Base-by-base conservation (phyloP, 352 stramenopile genomes). In the Peronospora belbahrii region DNA sequence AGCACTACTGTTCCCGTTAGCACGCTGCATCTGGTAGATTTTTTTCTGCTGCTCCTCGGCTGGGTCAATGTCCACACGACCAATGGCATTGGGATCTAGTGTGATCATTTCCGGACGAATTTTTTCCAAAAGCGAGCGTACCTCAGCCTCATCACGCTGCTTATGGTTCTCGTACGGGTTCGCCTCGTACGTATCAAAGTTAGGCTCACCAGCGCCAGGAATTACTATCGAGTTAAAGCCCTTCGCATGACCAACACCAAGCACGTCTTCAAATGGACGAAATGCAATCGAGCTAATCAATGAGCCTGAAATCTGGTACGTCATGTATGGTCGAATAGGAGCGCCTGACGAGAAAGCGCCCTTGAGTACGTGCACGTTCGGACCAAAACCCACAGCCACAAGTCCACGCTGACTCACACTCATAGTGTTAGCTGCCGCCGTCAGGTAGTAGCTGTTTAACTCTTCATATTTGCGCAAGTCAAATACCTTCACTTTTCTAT, bases 101-200 rank as follows among this genome's bases (percentile, higher is more conserved):
- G 84, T 87, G 67, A 99, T 99, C 90, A 98, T 99, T 62, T 99
- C 94, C 6, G 94, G 93, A 56, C 79, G 78, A 22, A 99, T 70
- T 73, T 99, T 99, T 63, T 99, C 96, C 43, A 99, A 66, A 43
- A 99, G 65, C 19, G 86, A 87, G 23, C 95, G 84, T 25, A 99
- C 95, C 62, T 98, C 95, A 3, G 76, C 82, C 75, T 99, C 95
- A 33, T 94, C 82, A 56, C 95, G 79, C 70, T 98, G 95, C 67
- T 98, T 98, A 37, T 70, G 82, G 59, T 95, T 97, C 62, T 97
- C 76, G 72, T 92, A 98, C 52, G 97, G 97, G 67, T 99, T 98
- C 27, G 95, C 94, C 56, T 98, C 96, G 56, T 96, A 97, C 15
- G 95, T 96, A 67, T 99, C 97, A 27, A 98, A 97, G 78, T 98